Conservation (phyloP, 805 yeast species). For the Blastobotrys parvus region DNA sequence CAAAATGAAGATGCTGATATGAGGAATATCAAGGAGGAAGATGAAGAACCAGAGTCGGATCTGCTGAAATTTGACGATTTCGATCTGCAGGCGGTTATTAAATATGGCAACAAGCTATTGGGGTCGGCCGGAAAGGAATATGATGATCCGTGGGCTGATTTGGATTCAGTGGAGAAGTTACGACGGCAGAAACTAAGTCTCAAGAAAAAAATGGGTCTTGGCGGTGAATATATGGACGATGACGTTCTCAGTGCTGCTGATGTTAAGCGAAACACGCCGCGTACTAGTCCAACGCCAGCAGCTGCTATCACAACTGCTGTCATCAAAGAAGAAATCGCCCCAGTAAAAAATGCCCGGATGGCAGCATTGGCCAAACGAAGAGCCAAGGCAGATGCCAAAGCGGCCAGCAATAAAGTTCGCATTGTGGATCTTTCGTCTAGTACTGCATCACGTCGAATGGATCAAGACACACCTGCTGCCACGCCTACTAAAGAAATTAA, state of each 20-base stretch:
- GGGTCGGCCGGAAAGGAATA: conserved; percentile 52
- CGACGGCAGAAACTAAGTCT: conserved; percentile 43
- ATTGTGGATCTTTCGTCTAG: conserved; percentile 26
- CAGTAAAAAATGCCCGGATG: conserved; percentile 46
- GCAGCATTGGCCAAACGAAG: conserved; percentile 55
- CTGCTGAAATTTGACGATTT: conserved; percentile 26
- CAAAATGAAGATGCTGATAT: conserved; percentile 21
- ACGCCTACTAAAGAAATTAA: conserved; percentile 23
- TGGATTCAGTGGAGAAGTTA: conserved; percentile 39
- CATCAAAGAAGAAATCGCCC: conserved; percentile 1
- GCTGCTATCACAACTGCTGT: background rate
- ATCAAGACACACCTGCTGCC: conserved; percentile 13
- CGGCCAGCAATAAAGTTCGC: conserved; percentile 45
- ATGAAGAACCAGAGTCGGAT: conserved; percentile 28
- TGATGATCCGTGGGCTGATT: conserved; percentile 31
- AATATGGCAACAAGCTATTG: conserved; percentile 40
- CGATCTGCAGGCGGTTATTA: conserved; percentile 31
- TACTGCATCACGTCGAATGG: conserved; percentile 21
- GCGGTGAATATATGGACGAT: conserved; percentile 33
- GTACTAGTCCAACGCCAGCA: background rate
- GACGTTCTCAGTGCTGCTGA: conserved; percentile 26
- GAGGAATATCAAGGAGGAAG: conserved; percentile 23
- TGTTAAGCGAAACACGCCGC: conserved; percentile 7
- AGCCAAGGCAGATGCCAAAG: conserved; percentile 23
- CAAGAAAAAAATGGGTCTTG: conserved; percentile 36